Evolutionary conservation across 192 early-diverging fungal genomes (phyloP), one percentile per base, ranked within the genome.

Genomic region (Rhizophagus sp.): DNA sequence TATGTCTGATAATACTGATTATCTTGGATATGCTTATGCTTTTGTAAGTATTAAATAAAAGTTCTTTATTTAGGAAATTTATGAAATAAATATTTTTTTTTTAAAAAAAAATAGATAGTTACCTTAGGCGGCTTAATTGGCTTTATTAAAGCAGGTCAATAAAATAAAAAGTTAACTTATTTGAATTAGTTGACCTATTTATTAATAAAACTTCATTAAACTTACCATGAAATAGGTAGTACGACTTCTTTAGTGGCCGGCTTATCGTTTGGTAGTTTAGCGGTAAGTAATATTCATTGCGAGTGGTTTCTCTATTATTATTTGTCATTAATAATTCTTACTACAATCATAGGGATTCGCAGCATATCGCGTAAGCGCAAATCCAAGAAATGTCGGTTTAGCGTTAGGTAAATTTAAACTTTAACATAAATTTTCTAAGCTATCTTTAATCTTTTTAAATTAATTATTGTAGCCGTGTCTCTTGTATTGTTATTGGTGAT

Each of bases 401-500:
- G 78, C 81, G 10, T 79, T 86, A 68, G 73, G 85, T 86, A 84
- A 72, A 64, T 80, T 27, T 34, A 27, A 19, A 52, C 11, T n/a
- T 63, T 64, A 4, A 27, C 13, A 10, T 7, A 19, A 24, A 13
- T 62, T 12, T 47, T 12, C 11, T 12, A 47, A 47, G 10, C 44
- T 47, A 47, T 12, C 11, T 34, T 39, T 65, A 27, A 17, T 36
- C 64, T 74, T 72, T 25, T 50, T 57, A 49, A 81, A 36, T 13
- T 72, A 52, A 25, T 71, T n/a, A 78, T 30, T 49, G 30, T 64
- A 87, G 81, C 47, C 15, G 80, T 83, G 3, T 81, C 75, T 62
- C 27, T 81, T 44, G 10, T 71, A 6, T 68, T 87, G 6, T 62
- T 86, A 44, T 10, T 68, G 11, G 78, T 86, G 11, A 87, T 87